phyloP scores from a whole-genome alignment of 768 basidiomycete genomes.

The Hortiboletus campestris region DNA sequence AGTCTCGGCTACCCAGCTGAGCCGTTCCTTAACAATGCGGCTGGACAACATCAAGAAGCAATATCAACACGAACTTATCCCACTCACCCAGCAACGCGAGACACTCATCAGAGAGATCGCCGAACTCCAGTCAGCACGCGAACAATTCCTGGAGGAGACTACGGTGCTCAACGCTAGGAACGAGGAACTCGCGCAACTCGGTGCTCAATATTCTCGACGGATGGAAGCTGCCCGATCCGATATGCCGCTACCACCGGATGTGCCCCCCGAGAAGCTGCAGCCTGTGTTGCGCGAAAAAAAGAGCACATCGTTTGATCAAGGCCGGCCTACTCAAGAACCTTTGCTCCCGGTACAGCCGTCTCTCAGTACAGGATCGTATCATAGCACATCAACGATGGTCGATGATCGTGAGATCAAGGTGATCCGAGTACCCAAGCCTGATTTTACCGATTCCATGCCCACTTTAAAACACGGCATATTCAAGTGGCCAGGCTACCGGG shows the following conservation, averaged over 20 bases:
- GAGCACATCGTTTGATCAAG: slow-evolving; percentile 31
- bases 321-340: slow-evolving; percentile 12
- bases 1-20: slow-evolving; percentile 43
- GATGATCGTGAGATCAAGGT: slow-evolving; percentile 31
- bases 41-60: slow-evolving; percentile 85
- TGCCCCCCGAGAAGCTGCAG: slow-evolving; percentile 7
- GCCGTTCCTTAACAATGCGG: slow-evolving; percentile 77
- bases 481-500: slow-evolving; percentile 66
- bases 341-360: slow-evolving; percentile 10
- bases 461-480: slow-evolving; percentile 59
- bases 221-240: slow-evolving; percentile 48
- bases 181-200: slow-evolving; percentile 88
- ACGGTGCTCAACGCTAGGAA: slow-evolving; percentile 88
- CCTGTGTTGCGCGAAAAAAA: slow-evolving; percentile 20
- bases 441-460: slow-evolving; percentile 42
- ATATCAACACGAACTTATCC: slow-evolving; percentile 84
- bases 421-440: slow-evolving; percentile 28
- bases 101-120: slow-evolving; percentile 73
- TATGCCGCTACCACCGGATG: slow-evolving; percentile 11
- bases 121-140: slow-evolving; percentile 83
- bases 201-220: slow-evolving; percentile 76
- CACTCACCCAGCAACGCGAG: slow-evolving; percentile 81
- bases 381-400: slow-evolving; percentile 20
- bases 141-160: slow-evolving; percentile 88
- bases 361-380: slow-evolving; percentile 14